Evolutionary conservation across 108 stramenopile species (phyloP).

Genomic region (Cyclostephanos invisitatus): DNA sequence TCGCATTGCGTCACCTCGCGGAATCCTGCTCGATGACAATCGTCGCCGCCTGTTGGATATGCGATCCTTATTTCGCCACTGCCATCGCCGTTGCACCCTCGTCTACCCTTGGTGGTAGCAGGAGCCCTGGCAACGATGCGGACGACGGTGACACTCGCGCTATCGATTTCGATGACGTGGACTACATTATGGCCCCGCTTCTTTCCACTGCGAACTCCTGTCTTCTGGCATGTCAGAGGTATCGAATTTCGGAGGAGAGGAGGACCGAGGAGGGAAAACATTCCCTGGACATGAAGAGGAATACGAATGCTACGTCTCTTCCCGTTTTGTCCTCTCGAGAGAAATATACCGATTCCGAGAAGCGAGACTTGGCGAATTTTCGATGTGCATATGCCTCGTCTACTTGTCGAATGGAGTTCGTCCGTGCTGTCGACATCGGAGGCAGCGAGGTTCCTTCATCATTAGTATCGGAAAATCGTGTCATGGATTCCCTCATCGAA

Average conservation of each 20-base stretch:
- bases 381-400: constrained; percentile 27
- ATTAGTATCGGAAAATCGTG: not conserved
- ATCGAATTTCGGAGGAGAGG: constrained; percentile 10
- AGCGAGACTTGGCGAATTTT: constrained; percentile 16
- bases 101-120: not conserved
- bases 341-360: constrained; percentile 14
- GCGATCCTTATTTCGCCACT: constrained; percentile 17
- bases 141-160: not conserved
- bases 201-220: constrained; percentile 23
- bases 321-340: constrained; percentile 20
- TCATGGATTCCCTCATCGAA: constrained; percentile 9
- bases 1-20: constrained; percentile 19
- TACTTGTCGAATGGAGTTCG: constrained; percentile 21
- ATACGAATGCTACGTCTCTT: not conserved
- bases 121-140: not conserved
- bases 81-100: not conserved
- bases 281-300: not conserved
- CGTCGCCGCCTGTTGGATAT: constrained; percentile 42
- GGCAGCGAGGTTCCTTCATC: not conserved
- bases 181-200: constrained; percentile 3
- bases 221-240: constrained; percentile 14
- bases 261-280: constrained; percentile 11
- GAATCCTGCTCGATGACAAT: constrained; percentile 25
- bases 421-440: not conserved
- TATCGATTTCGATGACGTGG: not conserved